phyloP scores from a whole-genome alignment of 2,329 filamentous ascomycete genomes.

The Talaromyces piceae region DNA sequence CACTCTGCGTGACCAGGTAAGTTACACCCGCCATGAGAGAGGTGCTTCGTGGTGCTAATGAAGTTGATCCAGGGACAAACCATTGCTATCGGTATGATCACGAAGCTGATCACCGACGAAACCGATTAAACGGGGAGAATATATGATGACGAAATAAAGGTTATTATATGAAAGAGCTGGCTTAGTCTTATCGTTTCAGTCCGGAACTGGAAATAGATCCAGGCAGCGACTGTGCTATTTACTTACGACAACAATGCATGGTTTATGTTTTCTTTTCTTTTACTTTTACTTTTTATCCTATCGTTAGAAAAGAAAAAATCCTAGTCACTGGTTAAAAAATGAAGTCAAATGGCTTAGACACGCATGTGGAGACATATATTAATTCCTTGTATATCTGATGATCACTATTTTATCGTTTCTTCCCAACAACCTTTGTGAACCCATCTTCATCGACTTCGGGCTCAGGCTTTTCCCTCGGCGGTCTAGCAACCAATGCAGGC shows the following conservation, averaged over 20 bases:
- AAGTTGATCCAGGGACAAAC: conserved; percentile 71
- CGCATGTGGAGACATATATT: no score
- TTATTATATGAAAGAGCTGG: not conserved
- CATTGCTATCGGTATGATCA: conserved; percentile 98
- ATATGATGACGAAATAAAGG: conserved; percentile 3
- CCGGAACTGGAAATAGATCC: not conserved
- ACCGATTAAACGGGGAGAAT: not conserved
- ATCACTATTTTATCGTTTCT: conserved; percentile 51
- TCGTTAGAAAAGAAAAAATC: no score
- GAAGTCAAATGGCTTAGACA: no score
- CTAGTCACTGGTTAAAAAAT: no score
- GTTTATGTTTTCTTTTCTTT: not conserved
- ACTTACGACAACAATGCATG: not conserved
- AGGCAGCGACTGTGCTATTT: not conserved
- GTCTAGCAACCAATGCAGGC: conserved; percentile 49
- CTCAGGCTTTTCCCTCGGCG: conserved; percentile 55
- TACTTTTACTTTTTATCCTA: no score
- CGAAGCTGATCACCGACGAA: conserved; percentile 62
- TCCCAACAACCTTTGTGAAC: conserved; percentile 67
- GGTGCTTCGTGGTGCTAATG: conserved; percentile 18
- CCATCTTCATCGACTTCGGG: conserved; percentile 75
- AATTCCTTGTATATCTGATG: no score
- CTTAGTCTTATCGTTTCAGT: not conserved
- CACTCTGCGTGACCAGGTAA: conserved; percentile 78
- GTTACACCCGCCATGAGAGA: conserved; percentile 8